Base-by-base conservation (phyloP, 371 early-diverging fungal genomes). In the Syncephalis fuscata region DNA sequence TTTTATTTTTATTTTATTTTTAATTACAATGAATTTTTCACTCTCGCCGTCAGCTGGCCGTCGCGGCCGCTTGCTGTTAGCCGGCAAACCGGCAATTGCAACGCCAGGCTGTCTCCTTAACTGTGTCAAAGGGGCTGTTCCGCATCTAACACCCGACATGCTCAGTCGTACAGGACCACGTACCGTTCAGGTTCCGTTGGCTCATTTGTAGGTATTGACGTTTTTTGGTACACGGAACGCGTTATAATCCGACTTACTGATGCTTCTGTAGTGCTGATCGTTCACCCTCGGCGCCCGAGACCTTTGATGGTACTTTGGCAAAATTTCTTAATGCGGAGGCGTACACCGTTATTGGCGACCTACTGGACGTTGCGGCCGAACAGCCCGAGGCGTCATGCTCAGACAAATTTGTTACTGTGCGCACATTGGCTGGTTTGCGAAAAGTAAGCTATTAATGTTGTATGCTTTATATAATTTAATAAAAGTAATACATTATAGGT, bases 21-120 rank as follows among this genome's bases (percentile, higher is more conserved):
- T 11, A 32, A 32, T 7, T 32, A 32, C 32, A 32, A 32, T 32
- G 32, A 32, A 32, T 11, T 32, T 32, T 32, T 7, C 32, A 11
- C 32, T 32, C 4, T 32, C 32, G 11, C 32, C 32, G 7, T 32
- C 32, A 7, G 32, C 32, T 32, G 11, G 32, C 11, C 32, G 32
- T 32, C 32, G 32, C 11, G 32, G 32, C 11, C 32, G 32, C 11
- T 32, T 32, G 32, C 11, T 32, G 32, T 32, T 32, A 11, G 4
- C 32, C 7, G 32, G 32, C 32, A 32, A 32, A 11, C 32, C 4
- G 11, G 32, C 32, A 32, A 32, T 32, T 32, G 59, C 77, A 50
- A 85, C 86, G 15, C 86, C 86, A 25, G 69, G 69, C 11, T 82
- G 74, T 59, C 52, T 85, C 46, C 68, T 74, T 45, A 78, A 80